phyloP scores from a whole-genome alignment of 352 stramenopile genomes.

The Phytophthora pluvialis region DNA sequence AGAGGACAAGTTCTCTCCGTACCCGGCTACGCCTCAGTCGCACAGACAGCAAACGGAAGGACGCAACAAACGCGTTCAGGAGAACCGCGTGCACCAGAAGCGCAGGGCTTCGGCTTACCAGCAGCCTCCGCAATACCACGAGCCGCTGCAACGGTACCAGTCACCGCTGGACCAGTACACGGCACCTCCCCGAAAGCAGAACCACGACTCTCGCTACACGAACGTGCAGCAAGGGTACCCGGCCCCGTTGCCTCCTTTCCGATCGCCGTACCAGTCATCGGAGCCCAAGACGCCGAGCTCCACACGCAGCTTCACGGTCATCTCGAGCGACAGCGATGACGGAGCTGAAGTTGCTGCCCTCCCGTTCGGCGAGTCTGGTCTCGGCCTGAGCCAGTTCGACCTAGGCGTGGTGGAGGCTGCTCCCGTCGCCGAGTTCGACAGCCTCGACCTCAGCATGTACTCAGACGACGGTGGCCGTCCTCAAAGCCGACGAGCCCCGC shows the following conservation, averaged over 20 bases:
- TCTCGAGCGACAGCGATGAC: slow-evolving; percentile 42
- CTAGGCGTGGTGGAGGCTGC: slow-evolving; percentile 37
- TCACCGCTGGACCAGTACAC: slow-evolving; percentile 35
- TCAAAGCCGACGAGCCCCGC: slow-evolving; percentile 30
- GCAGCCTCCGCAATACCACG: not conserved
- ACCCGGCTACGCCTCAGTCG: slow-evolving; percentile 29
- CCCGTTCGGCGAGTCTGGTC: slow-evolving; percentile 24
- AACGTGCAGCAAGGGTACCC: slow-evolving; percentile 9
- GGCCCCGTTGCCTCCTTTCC: slow-evolving; percentile 30
- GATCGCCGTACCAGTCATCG: slow-evolving; percentile 30
- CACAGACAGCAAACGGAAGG: slow-evolving; percentile 40
- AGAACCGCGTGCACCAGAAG: slow-evolving; percentile 35
- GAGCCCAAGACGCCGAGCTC: slow-evolving; percentile 30
- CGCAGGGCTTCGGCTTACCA: slow-evolving; percentile 8
- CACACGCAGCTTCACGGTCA: slow-evolving; percentile 29
- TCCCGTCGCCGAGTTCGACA: slow-evolving; percentile 27
- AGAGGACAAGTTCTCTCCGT: slow-evolving; percentile 47
- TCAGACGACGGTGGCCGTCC: slow-evolving; percentile 23
- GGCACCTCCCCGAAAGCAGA: slow-evolving; percentile 20
- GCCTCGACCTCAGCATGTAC: slow-evolving; percentile 36
- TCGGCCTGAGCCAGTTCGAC: slow-evolving; percentile 49
- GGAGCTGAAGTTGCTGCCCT: slow-evolving; percentile 20
- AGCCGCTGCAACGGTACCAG: slow-evolving; percentile 16
- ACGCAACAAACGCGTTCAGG: slow-evolving; percentile 39
- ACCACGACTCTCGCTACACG: slow-evolving; percentile 25